Conservation (phyloP, 345 rosid genomes). For the Firmiana major region DNA sequence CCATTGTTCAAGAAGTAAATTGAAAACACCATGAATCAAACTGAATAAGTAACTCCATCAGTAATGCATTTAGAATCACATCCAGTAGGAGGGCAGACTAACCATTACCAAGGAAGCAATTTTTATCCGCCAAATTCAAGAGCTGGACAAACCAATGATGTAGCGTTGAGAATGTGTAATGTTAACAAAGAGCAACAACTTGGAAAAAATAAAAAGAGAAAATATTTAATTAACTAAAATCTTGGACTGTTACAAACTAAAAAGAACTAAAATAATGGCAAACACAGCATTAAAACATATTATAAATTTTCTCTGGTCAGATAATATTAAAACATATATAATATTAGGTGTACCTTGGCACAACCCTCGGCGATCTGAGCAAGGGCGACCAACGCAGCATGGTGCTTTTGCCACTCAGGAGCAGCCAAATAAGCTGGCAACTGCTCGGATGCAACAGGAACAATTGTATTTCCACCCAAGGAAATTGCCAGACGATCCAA, state of each 20-base stretch:
- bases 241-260: background rate
- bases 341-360: slow-evolving; percentile 54
- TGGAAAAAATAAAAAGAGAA: background rate
- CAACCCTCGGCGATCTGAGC: slow-evolving; percentile 99
- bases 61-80: background rate
- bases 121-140: background rate
- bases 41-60: background rate
- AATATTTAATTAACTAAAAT: background rate
- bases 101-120: background rate
- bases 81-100: background rate
- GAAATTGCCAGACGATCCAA: slow-evolving; percentile 93
- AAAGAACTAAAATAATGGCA: background rate
- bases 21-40: background rate
- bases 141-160: background rate
- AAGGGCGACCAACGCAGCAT: slow-evolving; percentile 91
- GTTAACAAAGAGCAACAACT: background rate
- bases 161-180: background rate
- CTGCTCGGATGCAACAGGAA: slow-evolving; percentile 94
- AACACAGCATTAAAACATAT: background rate
- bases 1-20: background rate
- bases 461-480: slow-evolving; percentile 92
- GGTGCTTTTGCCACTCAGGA: slow-evolving; percentile 98
- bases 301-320: background rate
- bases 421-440: slow-evolving; percentile 87
- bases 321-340: background rate